Evolutionary conservation across 257 asterid species (phyloP).

Genomic region (Osmanthus fragrans): DNA sequence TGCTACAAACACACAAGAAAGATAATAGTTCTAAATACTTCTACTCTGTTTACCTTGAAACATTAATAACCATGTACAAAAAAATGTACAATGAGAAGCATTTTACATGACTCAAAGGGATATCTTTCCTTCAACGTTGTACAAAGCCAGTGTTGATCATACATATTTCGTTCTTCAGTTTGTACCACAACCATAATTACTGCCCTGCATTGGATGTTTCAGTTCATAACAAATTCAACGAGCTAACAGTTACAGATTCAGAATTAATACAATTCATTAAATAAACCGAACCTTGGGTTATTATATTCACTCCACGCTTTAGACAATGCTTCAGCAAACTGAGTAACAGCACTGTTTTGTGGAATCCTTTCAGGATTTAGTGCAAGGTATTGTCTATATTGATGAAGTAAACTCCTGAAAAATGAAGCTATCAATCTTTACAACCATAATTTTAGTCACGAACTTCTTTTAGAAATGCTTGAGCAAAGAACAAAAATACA

Average conservation of each 20-base stretch:
- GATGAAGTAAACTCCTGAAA: constrained; percentile 83
- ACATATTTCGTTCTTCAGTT: constrained; percentile 88
- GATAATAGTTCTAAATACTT: not conserved
- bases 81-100: not conserved
- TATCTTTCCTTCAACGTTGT: constrained; percentile 68
- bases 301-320: constrained; percentile 88
- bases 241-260: constrained; percentile 4
- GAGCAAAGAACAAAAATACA: not conserved
- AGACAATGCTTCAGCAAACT: constrained; percentile 73
- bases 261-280: constrained; percentile 9
- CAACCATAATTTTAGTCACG: constrained; percentile 12
- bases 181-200: constrained; percentile 82
- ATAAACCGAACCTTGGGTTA: constrained; percentile 64
- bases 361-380: constrained; percentile 77
- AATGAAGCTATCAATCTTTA: constrained; percentile 24
- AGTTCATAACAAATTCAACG: constrained; percentile 22
- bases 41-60: constrained; percentile 3
- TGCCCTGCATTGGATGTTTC: constrained; percentile 54
- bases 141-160: constrained; percentile 91
- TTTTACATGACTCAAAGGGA: constrained; percentile 37
- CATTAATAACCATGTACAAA: constrained; percentile 6
- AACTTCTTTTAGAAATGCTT: constrained; percentile 1
- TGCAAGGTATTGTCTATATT: constrained; percentile 57
- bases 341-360: constrained; percentile 57
- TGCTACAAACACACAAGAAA: constrained; percentile 10